Base-by-base conservation (phyloP, 2,329 filamentous ascomycete genomes). In the Sporothrix globosa region DNA sequence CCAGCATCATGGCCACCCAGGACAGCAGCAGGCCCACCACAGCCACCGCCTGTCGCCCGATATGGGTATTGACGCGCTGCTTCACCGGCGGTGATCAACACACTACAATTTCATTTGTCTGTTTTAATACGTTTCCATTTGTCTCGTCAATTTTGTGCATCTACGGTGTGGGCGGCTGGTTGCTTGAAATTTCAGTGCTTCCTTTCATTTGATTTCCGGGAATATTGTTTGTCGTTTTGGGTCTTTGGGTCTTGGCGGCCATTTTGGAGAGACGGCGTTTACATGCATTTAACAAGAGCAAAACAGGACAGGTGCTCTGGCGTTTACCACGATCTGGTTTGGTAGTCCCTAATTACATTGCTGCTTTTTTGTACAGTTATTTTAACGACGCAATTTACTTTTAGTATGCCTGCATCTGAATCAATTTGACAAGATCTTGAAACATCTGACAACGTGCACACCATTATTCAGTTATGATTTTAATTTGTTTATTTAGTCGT, bases 41-140 rank as follows among this genome's bases (percentile, higher is more conserved):
- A 86, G 88, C 50, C 82, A 58, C 69, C 69, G 34, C n/a, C 87
- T 87, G 69, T 81, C 86, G 6, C 56, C 84, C 17, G 87, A 74
- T 24, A 88, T 89, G 86, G 86, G 85, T 30, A 88, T 90, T 74
- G 84, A 84, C 67, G 81, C 85, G 67, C 60, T 70, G 48, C 60
- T 70, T 34, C 46, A 69, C 27, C 68, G 56, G 68, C 50, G 68
- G 30, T 69, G 56, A 44, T 54, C 21, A 4, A 5, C 65, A 11
- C 44, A 5, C 9, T 24, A 24, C 63, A 4, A 10, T 30, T 30
- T 52, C 44, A 21, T 52, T 54, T 67, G 48, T 54, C 44, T 41
- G 17, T 39, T 24, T 21, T n/a, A 24, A 6, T 30, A 2, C 13
- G 34, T 19, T 50, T 14, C 24, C 17, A 1, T 39, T 54, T 53